phyloP scores from a whole-genome alignment of 495 filamentous ascomycete genomes.

The Aspergillus hancockii region DNA sequence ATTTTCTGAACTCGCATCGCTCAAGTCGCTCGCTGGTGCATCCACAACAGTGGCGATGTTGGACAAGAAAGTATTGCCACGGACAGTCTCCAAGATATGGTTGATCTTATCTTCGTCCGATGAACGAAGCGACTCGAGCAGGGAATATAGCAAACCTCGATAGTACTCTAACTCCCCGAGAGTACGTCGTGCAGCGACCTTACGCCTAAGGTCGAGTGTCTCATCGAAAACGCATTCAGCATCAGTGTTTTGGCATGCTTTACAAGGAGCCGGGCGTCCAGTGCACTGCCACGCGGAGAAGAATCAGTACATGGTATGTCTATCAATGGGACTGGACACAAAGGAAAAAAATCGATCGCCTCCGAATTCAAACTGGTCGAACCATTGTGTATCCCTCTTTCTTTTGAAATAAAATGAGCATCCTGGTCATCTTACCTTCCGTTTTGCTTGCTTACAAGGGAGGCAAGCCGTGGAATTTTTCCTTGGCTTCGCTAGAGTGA shows the following conservation, averaged over 20 bases:
- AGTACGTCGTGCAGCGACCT: slow-evolving; percentile 41
- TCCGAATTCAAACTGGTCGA: no score
- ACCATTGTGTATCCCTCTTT: neutral
- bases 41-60: slow-evolving; percentile 30
- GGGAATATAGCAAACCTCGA: slow-evolving; percentile 30
- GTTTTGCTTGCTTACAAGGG: slow-evolving; percentile 44
- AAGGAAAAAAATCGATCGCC: neutral
- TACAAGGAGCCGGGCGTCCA: slow-evolving; percentile 39
- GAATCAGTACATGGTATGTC: slow-evolving; percentile 6
- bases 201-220: slow-evolving; percentile 40
- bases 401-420: neutral
- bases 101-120: slow-evolving; percentile 26
- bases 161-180: slow-evolving; percentile 38
- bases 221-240: slow-evolving; percentile 43
- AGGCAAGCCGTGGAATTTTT: slow-evolving; percentile 47
- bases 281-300: slow-evolving; percentile 35
- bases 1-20: slow-evolving; percentile 21
- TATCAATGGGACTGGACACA: neutral
- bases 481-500: slow-evolving; percentile 29
- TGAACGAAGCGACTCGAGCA: slow-evolving; percentile 32
- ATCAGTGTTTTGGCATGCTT: slow-evolving; percentile 34
- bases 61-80: slow-evolving; percentile 22
- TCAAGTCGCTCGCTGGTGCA: slow-evolving; percentile 18
- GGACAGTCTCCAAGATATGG: slow-evolving; percentile 30
- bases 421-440: slow-evolving; percentile 31